phyloP scores from a whole-genome alignment of 345 rosid species.

The Heritiera littoralis region DNA sequence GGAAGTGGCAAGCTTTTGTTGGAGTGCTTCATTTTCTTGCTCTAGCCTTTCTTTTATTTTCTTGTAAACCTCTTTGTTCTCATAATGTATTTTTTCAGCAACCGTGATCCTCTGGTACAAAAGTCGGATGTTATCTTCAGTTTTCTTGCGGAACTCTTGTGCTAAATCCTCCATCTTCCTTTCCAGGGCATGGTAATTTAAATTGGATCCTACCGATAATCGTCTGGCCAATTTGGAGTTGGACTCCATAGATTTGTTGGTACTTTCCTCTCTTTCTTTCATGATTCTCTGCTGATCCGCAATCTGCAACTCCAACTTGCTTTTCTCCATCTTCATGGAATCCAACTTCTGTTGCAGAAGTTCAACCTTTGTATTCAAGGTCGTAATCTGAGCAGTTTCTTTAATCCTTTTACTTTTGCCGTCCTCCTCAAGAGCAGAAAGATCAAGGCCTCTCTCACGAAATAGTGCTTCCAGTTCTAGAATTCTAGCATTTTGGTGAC shows the following conservation, averaged over 20 bases:
- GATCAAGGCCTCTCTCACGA: slow-evolving; percentile 23
- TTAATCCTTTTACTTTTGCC: slow-evolving; percentile 17
- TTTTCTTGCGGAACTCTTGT: slow-evolving; percentile 53
- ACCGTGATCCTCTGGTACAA: slow-evolving; percentile 63
- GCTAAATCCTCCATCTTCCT: slow-evolving; percentile 71
- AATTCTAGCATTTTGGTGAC: slow-evolving; percentile 36
- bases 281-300: slow-evolving; percentile 39
- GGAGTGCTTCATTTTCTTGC: slow-evolving; percentile 38
- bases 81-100: slow-evolving; percentile 67
- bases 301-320: slow-evolving; percentile 33
- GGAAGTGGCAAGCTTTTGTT: slow-evolving; percentile 20
- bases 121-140: slow-evolving; percentile 65
- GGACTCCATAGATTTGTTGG: slow-evolving; percentile 37
- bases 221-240: slow-evolving; percentile 31
- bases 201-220: slow-evolving; percentile 41
- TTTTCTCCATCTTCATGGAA: slow-evolving; percentile 32
- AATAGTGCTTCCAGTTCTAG: slow-evolving; percentile 35
- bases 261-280: slow-evolving; percentile 36
- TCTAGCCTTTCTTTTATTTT: slow-evolving; percentile 34
- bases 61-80: slow-evolving; percentile 52
- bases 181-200: slow-evolving; percentile 40
- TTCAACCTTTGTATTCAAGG: slow-evolving; percentile 26
- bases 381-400: slow-evolving; percentile 27
- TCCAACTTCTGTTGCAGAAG: slow-evolving; percentile 42
- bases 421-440: slow-evolving; percentile 27